Evolutionary conservation across 2,329 filamentous ascomycete genomes (phyloP).

Genomic region (Cadophora sp.): DNA sequence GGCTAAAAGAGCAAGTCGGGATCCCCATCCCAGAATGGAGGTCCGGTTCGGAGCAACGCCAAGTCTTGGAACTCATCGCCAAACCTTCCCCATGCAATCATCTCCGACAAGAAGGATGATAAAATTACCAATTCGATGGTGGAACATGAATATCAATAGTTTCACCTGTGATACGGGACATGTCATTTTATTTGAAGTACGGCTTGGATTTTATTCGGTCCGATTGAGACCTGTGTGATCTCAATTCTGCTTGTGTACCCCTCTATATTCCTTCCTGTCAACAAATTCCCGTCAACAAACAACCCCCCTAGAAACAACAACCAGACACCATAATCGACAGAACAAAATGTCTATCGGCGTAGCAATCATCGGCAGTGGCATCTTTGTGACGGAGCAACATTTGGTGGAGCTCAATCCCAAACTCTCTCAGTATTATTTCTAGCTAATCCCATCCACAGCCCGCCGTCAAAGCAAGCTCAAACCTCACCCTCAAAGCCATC

Average conservation of each 20-base stretch:
- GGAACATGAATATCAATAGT: background rate
- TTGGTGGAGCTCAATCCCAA: constrained; percentile 49
- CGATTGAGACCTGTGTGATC: background rate
- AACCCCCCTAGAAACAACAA: background rate
- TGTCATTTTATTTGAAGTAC: background rate
- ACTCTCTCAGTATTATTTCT: background rate
- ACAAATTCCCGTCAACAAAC: background rate
- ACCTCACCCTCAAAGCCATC: constrained; percentile 58
- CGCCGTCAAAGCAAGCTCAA: constrained; percentile 60
- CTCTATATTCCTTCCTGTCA: background rate
- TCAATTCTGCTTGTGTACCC: constrained; percentile 10
- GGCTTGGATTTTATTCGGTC: background rate
- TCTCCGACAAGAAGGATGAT: background rate
- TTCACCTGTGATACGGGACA: background rate
- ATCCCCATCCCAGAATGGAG: background rate
- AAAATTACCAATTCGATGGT: background rate
- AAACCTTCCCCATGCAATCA: constrained; percentile 2
- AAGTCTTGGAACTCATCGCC: background rate
- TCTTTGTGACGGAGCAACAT: constrained; percentile 66
- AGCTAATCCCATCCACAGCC: constrained; percentile 49
- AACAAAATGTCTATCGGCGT: constrained; percentile 53
- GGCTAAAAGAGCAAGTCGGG: too few species aligned
- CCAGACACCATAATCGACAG: background rate
- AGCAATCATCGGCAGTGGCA: constrained; percentile 68
- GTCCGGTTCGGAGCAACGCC: background rate